A percentile compares a stretch with the other conserved stretches of the same genome.
phyloP scores from a whole-genome alignment of 1,139 yeast genomes.

The Nakaseomyces delphensis region DNA sequence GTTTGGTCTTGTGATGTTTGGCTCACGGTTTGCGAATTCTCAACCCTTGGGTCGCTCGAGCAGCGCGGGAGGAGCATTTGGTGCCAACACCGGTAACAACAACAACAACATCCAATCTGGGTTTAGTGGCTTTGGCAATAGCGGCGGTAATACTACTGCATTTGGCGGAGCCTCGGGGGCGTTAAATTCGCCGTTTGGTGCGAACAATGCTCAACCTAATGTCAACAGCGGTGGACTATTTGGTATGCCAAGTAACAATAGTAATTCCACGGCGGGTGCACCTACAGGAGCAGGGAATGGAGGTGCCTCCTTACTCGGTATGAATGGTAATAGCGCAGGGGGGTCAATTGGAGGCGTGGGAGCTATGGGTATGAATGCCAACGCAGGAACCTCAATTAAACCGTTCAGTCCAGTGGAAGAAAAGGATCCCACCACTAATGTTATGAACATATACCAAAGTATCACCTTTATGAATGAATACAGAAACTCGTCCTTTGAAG shows the following conservation, averaged over 20 bases:
- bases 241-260: conserved; percentile 13
- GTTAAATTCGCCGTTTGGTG: conserved; percentile 21
- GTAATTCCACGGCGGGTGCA: conserved; percentile 19
- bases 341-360: not conserved
- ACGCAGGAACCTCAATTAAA: conserved; percentile 58
- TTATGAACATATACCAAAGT: conserved; percentile 58
- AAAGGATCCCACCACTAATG: conserved; percentile 57
- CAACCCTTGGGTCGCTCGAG: conserved; percentile 1
- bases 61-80: conserved; percentile 7
- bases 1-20: not conserved
- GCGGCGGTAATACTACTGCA: conserved; percentile 2
- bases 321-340: conserved; percentile 23
- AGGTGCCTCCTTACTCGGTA: conserved; percentile 31
- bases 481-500: conserved; percentile 72
- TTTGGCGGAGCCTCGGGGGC: conserved; percentile 32
- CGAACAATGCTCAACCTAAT: conserved; percentile 13
- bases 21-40: conserved; percentile 2
- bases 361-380: not conserved
- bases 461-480: conserved; percentile 89
- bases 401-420: conserved; percentile 62
- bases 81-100: conserved; percentile 7
- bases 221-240: conserved; percentile 23
- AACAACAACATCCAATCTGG: conserved; percentile 9
- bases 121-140: conserved; percentile 7
- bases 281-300: conserved; percentile 15